A percentile compares a stretch with the other conserved stretches of the same genome.
Evolutionary conservation across 768 basidiomycete genomes (phyloP).

Genomic region (Serendipita indica): DNA sequence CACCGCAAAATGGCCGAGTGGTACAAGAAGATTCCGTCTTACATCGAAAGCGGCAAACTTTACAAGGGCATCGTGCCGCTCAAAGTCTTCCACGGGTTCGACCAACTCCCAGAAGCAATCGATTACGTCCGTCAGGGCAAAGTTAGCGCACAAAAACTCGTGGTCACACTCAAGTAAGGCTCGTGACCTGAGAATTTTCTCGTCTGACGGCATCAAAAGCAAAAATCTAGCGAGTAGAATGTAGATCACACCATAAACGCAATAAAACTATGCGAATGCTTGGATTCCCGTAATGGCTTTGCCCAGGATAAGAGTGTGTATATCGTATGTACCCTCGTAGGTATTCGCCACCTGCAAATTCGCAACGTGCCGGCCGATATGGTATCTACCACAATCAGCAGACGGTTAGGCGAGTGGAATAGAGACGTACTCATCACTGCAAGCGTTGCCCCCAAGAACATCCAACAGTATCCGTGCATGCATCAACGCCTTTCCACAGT

Average conservation of each 20-base stretch:
- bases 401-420: not conserved
- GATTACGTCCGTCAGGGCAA: constrained; percentile 8
- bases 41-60: not conserved
- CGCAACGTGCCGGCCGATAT: constrained; percentile 85
- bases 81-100: not conserved
- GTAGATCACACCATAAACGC: not conserved
- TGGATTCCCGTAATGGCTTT: constrained; percentile 82
- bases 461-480: constrained; percentile 73
- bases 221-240: not conserved
- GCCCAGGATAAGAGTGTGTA: constrained; percentile 83
- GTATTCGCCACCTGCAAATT: constrained; percentile 95
- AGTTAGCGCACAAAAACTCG: not conserved
- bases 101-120: not conserved
- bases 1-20: constrained; percentile 2
- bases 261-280: constrained; percentile 42
- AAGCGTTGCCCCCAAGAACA: constrained; percentile 88
- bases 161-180: not conserved
- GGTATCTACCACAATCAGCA: constrained; percentile 42
- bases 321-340: constrained; percentile 76
- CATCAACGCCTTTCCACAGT: constrained; percentile 82
- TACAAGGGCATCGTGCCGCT: constrained; percentile 6
- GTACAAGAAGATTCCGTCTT: not conserved
- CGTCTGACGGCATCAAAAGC: not conserved
- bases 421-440: constrained; percentile 66
- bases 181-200: not conserved